Evolutionary conservation across 2,329 filamentous ascomycete genomes (phyloP).

Genomic region (Paraphoma chrysanthemicola): DNA sequence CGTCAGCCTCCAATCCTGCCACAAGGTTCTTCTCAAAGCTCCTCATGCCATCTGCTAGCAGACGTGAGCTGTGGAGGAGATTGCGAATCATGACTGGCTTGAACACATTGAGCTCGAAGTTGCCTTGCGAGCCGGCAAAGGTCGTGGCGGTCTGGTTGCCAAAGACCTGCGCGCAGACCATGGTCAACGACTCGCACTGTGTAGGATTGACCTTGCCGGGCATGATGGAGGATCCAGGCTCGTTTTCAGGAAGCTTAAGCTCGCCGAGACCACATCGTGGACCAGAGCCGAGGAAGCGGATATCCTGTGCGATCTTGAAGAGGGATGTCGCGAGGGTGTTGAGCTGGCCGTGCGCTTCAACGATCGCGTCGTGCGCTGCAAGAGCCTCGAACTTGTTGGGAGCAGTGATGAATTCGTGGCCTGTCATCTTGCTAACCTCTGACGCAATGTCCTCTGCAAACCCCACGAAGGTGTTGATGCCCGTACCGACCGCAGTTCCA

Average conservation of each 20-base stretch:
- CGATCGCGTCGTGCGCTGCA: constrained; percentile 92
- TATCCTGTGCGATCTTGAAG: constrained; percentile 98
- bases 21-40: constrained; percentile 96
- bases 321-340: constrained; percentile 92
- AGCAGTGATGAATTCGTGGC: constrained; percentile 91
- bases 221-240: constrained; percentile 98
- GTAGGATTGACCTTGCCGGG: constrained; percentile 99
- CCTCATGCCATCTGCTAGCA: constrained; percentile 90
- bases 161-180: constrained; percentile 97
- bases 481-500: constrained; percentile 95
- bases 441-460: constrained; percentile 93
- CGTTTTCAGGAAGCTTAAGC: constrained; percentile 93
- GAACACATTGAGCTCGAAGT: constrained; percentile 99
- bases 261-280: constrained; percentile 96
- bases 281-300: constrained; percentile 94
- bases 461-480: constrained; percentile 95
- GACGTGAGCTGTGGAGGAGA: constrained; percentile 87
- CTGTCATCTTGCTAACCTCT: constrained; percentile 91
- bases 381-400: constrained; percentile 99
- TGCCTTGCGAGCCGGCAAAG: constrained; percentile 94
- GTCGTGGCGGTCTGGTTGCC: constrained; percentile 94
- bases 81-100: constrained; percentile 97
- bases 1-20: constrained; percentile 86
- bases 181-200: constrained; percentile 96
- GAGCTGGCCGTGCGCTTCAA: constrained; percentile 90